Base-by-base conservation (phyloP, 805 yeast species). In the Wickerhamomyces bisporus region DNA sequence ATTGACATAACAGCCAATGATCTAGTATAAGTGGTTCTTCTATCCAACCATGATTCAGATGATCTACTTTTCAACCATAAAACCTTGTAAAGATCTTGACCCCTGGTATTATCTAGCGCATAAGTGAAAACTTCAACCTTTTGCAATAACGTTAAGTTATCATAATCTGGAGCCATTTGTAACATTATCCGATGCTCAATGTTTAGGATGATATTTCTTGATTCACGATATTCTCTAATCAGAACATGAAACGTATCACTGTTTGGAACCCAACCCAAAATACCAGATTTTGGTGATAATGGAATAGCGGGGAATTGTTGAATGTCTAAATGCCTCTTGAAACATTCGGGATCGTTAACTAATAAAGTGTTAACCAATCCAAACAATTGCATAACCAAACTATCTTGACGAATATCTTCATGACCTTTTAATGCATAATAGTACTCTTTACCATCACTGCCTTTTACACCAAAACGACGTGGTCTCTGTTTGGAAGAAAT, bases 1-100 rank as follows among this genome's bases (percentile, higher is more conserved):
- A 93, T 93, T 0, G 98, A 91, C 98, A 93, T 94, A 5, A 87
- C 96, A 0, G 98, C 98, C 47, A 93, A 68, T 0, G 98, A 93
- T 40, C 98, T 71, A 0, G 98, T 91, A 56, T 93, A 93, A 2
- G 95, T 89, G 0, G 97, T 91, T 58, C 99, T 79, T 51, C 99
- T 77, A 57, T 93, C 98, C 28, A 93, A 69, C 99, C 99, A 93
- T 0, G 96, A 88, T 61, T 93, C 99, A 0, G 97, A 87, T 0
- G 96, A 86, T 48, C 93, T 79, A 33, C 96, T 86, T 65, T 93
- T 93, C 48, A 93, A 73, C 99, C 99, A 93, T 50, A 94, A 66
- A 3, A 94, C 96, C 49, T 91, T 84, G 64, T 93, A 91, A 48
- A 93, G 68, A 62, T 93, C 99, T 61, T 93, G 97, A 2, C 98